Percentiles rank a stretch among this genome's conserved stretches.
phyloP scores from a whole-genome alignment of 345 rosid genomes.

The Rhodomyrtus tomentosa region DNA sequence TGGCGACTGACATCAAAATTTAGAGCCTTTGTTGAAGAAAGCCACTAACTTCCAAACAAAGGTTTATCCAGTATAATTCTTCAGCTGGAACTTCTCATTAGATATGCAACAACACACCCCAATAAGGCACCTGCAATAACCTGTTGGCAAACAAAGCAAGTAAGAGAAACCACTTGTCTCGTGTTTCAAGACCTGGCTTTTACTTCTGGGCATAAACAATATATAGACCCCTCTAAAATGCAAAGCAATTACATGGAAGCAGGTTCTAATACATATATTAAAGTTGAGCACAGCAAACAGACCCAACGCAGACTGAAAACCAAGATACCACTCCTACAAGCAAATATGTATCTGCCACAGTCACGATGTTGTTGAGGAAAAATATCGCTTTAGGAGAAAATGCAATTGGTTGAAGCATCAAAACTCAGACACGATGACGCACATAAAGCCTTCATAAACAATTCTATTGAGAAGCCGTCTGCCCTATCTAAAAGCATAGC shows the following conservation, averaged over 20 bases:
- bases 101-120: constrained; percentile 34
- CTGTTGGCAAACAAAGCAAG: constrained; percentile 13
- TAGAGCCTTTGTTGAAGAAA: neutral
- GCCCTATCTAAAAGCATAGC: neutral
- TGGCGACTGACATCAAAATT: neutral
- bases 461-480: neutral
- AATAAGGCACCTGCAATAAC: constrained; percentile 42
- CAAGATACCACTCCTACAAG: neutral
- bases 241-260: neutral
- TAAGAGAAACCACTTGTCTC: neutral
- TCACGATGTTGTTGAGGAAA: neutral
- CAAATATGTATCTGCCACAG: neutral
- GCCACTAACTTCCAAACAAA: neutral
- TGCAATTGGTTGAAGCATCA: neutral
- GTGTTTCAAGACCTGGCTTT: neutral
- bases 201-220: neutral
- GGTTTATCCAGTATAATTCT: neutral
- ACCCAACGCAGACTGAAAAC: neutral
- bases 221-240: neutral
- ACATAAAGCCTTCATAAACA: neutral
- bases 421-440: neutral
- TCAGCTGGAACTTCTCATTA: constrained; percentile 20
- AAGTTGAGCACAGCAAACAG: neutral
- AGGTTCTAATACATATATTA: neutral
- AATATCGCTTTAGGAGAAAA: neutral